Conservation (phyloP, 345 rosid species). For the Boechera retrofracta region DNA sequence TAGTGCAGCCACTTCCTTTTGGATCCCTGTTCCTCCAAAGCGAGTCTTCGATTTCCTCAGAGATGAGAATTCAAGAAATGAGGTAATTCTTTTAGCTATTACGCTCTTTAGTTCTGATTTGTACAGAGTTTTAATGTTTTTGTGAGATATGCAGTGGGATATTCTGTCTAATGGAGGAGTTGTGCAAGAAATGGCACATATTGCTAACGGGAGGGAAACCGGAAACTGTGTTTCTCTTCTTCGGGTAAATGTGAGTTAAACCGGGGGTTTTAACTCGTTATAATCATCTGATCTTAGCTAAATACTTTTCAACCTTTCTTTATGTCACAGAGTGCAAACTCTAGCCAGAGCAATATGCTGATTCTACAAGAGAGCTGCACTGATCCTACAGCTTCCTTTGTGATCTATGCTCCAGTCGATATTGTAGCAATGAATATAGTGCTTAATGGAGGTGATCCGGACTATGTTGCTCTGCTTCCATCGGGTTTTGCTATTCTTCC, state of each 20-base stretch:
- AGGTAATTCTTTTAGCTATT: constrained; percentile 51
- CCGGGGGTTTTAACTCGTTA: background rate
- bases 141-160: constrained; percentile 73
- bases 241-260: constrained; percentile 73
- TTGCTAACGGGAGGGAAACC: constrained; percentile 88
- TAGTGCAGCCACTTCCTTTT: constrained; percentile 95
- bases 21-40: constrained; percentile 89
- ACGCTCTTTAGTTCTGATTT: background rate
- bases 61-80: constrained; percentile 81
- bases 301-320: background rate
- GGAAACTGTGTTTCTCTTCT: constrained; percentile 93
- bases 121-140: background rate
- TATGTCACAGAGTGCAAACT: constrained; percentile 60
- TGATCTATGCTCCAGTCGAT: constrained; percentile 78
- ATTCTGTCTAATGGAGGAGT: constrained; percentile 91
- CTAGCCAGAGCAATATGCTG: constrained; percentile 85
- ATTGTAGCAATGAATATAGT: constrained; percentile 76
- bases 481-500: constrained; percentile 85
- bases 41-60: constrained; percentile 88
- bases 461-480: constrained; percentile 74
- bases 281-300: constrained; percentile 18
- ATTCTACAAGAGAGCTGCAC: constrained; percentile 75
- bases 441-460: constrained; percentile 73
- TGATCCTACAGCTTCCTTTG: constrained; percentile 65
- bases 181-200: constrained; percentile 96